Evolutionary conservation across 139 green algal genomes (phyloP).

Genomic region (Pleodorina starrii): DNA sequence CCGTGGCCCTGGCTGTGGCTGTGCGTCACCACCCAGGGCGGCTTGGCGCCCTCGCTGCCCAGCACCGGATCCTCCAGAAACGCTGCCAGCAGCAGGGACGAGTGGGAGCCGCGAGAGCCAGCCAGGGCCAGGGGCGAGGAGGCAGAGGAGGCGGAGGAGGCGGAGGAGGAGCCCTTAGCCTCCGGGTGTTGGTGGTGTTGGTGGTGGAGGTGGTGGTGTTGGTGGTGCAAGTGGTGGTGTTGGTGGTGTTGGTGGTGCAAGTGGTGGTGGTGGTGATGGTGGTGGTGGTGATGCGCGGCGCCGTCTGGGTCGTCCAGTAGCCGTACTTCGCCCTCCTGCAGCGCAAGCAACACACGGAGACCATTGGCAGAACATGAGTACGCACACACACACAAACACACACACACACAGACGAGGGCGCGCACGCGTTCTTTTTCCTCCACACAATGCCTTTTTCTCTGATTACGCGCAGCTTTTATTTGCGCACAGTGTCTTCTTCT

Average conservation of each 20-base stretch:
- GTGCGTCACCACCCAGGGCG: neutral
- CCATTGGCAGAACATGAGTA: neutral
- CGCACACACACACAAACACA: neutral
- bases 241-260: neutral
- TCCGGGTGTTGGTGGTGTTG: neutral
- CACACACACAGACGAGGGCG: neutral
- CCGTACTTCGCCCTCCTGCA: constrained; percentile 38
- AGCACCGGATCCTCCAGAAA: neutral
- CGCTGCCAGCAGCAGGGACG: neutral
- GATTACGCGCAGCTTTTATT: too few relatives aligned
- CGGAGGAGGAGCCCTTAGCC: neutral
- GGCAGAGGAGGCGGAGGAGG: neutral
- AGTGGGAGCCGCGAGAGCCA: too few relatives aligned
- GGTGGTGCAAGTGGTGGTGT: neutral
- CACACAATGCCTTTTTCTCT: too few relatives aligned
- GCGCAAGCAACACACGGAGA: neutral
- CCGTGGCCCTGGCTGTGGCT: neutral
- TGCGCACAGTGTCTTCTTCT: too few relatives aligned
- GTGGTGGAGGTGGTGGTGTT: neutral
- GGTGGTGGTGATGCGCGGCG: neutral
- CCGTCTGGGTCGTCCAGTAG: constrained; percentile 38
- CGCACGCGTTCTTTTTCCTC: too few relatives aligned
- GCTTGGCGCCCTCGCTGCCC: neutral
- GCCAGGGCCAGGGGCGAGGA: too few relatives aligned
- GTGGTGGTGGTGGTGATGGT: neutral